A percentile compares a stretch with the other conserved stretches of the same genome.
Conservation (phyloP, 2,329 filamentous ascomycete genomes). For the Talaromyces albobiverticillius region DNA sequence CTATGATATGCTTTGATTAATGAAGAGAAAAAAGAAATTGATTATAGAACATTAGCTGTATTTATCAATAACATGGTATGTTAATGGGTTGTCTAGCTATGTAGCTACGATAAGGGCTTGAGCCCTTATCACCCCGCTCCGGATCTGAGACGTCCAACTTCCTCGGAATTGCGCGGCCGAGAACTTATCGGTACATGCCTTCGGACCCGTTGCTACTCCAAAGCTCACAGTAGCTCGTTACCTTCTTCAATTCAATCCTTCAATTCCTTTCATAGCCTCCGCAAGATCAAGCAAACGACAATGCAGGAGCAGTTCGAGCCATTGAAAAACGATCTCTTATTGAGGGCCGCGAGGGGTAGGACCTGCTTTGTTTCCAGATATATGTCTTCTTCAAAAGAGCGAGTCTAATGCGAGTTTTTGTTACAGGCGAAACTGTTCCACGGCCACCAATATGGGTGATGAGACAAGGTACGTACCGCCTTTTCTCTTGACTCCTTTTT, state of each 20-base stretch:
- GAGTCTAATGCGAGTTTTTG: constrained; percentile 18
- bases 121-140: constrained; percentile 15
- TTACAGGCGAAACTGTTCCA: constrained; percentile 84
- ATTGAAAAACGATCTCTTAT: constrained; percentile 86
- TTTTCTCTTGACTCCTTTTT: not conserved
- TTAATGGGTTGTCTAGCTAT: too few relatives aligned
- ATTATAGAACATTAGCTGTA: too few relatives aligned
- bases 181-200: not conserved
- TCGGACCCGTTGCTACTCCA: not conserved
- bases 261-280: not conserved
- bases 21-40: too few relatives aligned
- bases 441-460: constrained; percentile 98
- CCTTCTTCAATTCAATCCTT: not conserved
- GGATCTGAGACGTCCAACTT: not conserved
- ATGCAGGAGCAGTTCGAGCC: constrained; percentile 75
- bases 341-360: constrained; percentile 83
- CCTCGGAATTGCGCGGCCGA: not conserved
- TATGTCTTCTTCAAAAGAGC: not conserved
- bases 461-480: constrained; percentile 72
- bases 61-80: too few relatives aligned
- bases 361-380: not conserved
- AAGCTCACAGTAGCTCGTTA: not conserved
- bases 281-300: constrained; percentile 21
- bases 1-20: not conserved
- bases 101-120: constrained; percentile 10